phyloP scores from a whole-genome alignment of 2,329 filamentous ascomycete species.

The Boeremia exigua region DNA sequence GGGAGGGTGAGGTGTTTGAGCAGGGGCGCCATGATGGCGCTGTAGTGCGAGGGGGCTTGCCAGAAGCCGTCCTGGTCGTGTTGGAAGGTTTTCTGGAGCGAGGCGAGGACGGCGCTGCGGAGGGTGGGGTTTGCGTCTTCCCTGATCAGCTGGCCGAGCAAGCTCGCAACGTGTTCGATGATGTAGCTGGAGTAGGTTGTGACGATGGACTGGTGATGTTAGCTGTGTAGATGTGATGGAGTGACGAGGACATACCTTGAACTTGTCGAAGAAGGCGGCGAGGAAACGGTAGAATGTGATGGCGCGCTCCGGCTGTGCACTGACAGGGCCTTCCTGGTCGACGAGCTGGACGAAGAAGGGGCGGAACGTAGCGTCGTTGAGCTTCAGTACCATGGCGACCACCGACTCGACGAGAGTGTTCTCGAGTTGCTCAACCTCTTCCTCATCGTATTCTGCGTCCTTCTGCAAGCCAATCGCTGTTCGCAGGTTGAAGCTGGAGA shows the following conservation, averaged over 20 bases:
- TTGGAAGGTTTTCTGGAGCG: conserved; percentile 55
- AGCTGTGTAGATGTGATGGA: not conserved
- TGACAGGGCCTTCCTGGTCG: conserved; percentile 67
- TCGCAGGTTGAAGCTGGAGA: conserved; percentile 69
- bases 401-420: conserved; percentile 70
- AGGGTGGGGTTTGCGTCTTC: conserved; percentile 61
- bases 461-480: conserved; percentile 45
- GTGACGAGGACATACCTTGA: conserved; percentile 63
- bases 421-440: conserved; percentile 67
- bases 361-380: conserved; percentile 92
- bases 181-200: conserved; percentile 90
- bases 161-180: conserved; percentile 73
- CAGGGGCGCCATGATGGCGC: conserved; percentile 71
- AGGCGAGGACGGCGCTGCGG: conserved; percentile 63
- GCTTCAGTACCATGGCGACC: conserved; percentile 92
- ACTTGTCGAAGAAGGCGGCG: conserved; percentile 76
- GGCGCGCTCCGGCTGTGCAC: conserved; percentile 56
- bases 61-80: conserved; percentile 96
- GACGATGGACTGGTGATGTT: conserved; percentile 71
- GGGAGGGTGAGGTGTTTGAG: conserved; percentile 63
- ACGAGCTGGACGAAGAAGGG: conserved; percentile 88
- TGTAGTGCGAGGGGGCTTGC: conserved; percentile 89
- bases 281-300: conserved; percentile 85
- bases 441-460: conserved; percentile 54
- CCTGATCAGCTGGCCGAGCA: conserved; percentile 57